Conservation (phyloP, 495 filamentous ascomycete species). For the Xylaria bambusicola region DNA sequence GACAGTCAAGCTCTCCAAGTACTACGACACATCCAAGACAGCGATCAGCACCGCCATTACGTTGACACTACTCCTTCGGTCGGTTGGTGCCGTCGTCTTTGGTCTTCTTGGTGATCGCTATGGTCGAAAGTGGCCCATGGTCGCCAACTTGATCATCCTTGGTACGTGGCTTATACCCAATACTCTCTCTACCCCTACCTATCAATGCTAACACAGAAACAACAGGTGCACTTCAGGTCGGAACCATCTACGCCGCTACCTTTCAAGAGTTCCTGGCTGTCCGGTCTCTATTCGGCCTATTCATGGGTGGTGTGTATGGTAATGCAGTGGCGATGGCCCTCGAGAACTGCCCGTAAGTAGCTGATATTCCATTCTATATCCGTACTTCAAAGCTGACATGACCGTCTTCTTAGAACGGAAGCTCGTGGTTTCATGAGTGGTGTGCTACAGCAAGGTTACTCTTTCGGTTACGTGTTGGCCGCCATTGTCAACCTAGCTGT, state of each 20-base stretch:
- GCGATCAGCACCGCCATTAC: conserved; percentile 73
- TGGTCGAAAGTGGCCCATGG: conserved; percentile 83
- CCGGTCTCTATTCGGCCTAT: conserved; percentile 70
- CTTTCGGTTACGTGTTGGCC: conserved; percentile 72
- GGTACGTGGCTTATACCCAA: conserved; percentile 20
- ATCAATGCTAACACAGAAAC: too few relatives aligned
- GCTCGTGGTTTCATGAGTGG: conserved; percentile 76
- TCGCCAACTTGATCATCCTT: conserved; percentile 66
- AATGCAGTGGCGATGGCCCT: conserved; percentile 80
- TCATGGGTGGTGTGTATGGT: conserved; percentile 83
- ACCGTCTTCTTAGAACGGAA: conserved; percentile 39
- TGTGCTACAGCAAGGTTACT: conserved; percentile 76
- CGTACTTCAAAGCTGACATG: neutral
- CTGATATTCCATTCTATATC: neutral
- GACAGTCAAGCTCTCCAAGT: conserved; percentile 65
- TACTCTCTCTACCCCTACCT: conserved; percentile 40
- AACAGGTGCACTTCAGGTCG: conserved; percentile 66
- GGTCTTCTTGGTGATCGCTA: conserved; percentile 72
- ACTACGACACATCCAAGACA: conserved; percentile 66
- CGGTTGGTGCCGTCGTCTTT: conserved; percentile 69
- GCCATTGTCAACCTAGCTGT: conserved; percentile 70
- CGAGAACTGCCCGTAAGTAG: conserved; percentile 66
- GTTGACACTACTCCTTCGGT: conserved; percentile 68
- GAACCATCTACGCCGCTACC: conserved; percentile 67
- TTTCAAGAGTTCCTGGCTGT: conserved; percentile 73